Conservation (phyloP, 2,329 filamentous ascomycete genomes). For the Aureobasidium mangrovei region DNA sequence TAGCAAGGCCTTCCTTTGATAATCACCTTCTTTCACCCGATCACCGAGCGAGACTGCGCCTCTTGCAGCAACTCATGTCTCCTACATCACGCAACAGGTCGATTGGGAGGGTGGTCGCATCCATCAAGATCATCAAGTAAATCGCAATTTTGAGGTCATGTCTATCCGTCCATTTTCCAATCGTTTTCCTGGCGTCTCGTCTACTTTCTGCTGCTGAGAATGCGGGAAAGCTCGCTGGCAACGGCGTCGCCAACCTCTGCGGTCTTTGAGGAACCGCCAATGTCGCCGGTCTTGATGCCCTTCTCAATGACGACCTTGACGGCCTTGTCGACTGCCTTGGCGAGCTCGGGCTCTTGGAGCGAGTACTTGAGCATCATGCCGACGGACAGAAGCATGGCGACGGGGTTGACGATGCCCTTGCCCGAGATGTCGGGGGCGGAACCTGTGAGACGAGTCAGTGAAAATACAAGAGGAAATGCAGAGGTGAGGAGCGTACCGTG, state of each 20-base stretch:
- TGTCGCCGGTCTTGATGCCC: constrained; percentile 72
- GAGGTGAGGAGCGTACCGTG: constrained; percentile 54
- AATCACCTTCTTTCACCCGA: not conserved
- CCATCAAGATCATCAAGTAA: too few relatives aligned
- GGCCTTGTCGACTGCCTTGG: constrained; percentile 69
- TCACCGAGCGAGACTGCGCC: not conserved
- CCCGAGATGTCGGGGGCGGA: constrained; percentile 91
- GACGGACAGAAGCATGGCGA: constrained; percentile 83
- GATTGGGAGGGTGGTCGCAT: too few relatives aligned
- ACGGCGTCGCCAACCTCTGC: constrained; percentile 76
- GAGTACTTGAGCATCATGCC: constrained; percentile 97
- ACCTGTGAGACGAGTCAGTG: constrained; percentile 38
- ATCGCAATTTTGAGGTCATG: too few relatives aligned
- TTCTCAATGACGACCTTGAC: constrained; percentile 72
- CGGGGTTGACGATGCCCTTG: constrained; percentile 82
- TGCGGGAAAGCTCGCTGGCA: constrained; percentile 60
- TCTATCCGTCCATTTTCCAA: not conserved
- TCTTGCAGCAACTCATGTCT: too few relatives aligned
- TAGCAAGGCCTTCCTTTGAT: not conserved
- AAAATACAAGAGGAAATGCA: constrained; percentile 2
- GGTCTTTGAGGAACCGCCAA: constrained; percentile 69
- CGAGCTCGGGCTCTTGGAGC: constrained; percentile 67
- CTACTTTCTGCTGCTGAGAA: constrained; percentile 41
- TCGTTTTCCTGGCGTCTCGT: not conserved
- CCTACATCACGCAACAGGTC: too few relatives aligned